Conservation (phyloP, 228 moss, liverwort and hornwort genomes). For the Sphagnum fallax region DNA sequence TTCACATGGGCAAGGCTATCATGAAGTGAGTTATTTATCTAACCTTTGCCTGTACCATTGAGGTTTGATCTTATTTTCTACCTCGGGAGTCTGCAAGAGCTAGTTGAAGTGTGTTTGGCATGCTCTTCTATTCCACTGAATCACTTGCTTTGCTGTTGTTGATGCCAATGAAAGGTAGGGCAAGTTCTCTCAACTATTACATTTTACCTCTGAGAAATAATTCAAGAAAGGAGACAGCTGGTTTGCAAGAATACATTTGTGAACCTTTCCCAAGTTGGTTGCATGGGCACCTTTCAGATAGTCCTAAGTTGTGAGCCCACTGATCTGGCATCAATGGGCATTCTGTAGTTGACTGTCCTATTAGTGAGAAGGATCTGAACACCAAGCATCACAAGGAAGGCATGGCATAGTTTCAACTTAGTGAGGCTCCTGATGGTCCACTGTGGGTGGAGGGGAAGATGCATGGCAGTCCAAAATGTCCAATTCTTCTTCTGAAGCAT, state of each 20-base stretch:
- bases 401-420: conserved; percentile 31
- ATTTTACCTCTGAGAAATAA: neutral
- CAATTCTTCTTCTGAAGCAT: conserved; percentile 63
- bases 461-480: conserved; percentile 32
- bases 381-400: conserved; percentile 49
- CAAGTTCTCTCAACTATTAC: too few relatives aligned
- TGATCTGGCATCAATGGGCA: neutral
- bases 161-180: too few relatives aligned
- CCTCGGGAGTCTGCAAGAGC: too few relatives aligned
- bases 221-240: conserved; percentile 1
- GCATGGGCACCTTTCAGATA: conserved; percentile 18
- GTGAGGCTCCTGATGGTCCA: conserved; percentile 5
- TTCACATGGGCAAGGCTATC: too few relatives aligned
- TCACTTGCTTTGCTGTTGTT: too few relatives aligned
- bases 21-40: too few relatives aligned
- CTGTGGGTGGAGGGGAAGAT: conserved; percentile 5
- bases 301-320: conserved; percentile 41
- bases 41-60: too few relatives aligned
- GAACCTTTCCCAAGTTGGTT: conserved; percentile 3
- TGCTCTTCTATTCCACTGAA: too few relatives aligned
- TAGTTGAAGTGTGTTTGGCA: too few relatives aligned
- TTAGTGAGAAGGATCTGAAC: conserved; percentile 60
- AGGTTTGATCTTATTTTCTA: too few relatives aligned
- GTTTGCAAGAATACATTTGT: neutral
- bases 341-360: conserved; percentile 10